Conservation (phyloP, 192 early-diverging fungal genomes). For the Podila minutissima region DNA sequence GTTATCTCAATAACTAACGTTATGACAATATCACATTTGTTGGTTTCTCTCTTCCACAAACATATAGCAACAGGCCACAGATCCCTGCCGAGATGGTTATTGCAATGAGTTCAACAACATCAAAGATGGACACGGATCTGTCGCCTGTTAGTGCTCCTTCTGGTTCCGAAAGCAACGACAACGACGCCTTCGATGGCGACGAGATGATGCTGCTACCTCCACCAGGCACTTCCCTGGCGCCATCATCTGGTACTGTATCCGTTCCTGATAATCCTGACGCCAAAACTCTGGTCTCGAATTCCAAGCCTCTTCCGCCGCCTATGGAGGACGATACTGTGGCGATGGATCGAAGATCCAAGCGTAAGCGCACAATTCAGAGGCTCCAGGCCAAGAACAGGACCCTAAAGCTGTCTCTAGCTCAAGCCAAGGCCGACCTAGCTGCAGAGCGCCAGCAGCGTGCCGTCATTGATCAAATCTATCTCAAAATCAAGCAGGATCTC, state of each 20-base stretch:
- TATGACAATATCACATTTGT: too few relatives aligned
- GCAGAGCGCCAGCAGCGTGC: slow-evolving; percentile 29
- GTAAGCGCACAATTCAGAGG: slow-evolving; percentile 14
- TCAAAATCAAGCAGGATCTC: slow-evolving; percentile 26
- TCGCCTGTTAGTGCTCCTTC: slow-evolving; percentile 20
- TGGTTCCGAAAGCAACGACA: slow-evolving; percentile 17
- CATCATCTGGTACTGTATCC: slow-evolving; percentile 9
- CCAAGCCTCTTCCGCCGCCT: not conserved
- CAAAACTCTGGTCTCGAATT: not conserved
- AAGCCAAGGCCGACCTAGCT: slow-evolving; percentile 29
- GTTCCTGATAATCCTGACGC: not conserved
- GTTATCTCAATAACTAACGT: too few relatives aligned
- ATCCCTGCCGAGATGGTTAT: not conserved
- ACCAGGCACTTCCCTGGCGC: not conserved
- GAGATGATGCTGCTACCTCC: slow-evolving; percentile 26
- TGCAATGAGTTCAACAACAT: not conserved
- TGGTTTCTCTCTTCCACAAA: not conserved
- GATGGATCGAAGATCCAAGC: slow-evolving; percentile 17
- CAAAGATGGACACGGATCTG: slow-evolving; percentile 1
- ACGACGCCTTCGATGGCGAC: slow-evolving; percentile 30
- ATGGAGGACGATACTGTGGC: not conserved
- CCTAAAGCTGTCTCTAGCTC: slow-evolving; percentile 14
- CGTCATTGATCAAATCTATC: slow-evolving; percentile 29
- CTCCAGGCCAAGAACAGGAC: slow-evolving; percentile 28
- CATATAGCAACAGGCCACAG: not conserved